Percentiles rank a stretch among this genome's conserved stretches.
These are phyloP conservation scores for Chernovozyma aurita DNA, from an alignment of 1,139 yeast genomes.

Conservation along the genomic window DNA sequence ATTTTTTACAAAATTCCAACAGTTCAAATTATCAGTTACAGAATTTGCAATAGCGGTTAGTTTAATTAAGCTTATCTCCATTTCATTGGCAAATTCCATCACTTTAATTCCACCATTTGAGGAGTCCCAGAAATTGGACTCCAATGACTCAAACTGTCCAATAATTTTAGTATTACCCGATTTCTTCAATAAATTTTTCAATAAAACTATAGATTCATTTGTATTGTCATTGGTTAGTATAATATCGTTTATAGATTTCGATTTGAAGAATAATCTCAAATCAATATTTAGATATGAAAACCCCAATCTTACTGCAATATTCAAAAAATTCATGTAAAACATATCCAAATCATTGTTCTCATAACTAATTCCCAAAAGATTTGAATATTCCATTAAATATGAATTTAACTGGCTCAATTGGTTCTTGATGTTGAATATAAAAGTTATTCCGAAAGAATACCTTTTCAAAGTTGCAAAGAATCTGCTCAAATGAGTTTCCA, in stretches of 20 bases:
- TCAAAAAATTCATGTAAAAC: constrained; percentile 3
- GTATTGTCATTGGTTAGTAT: constrained; percentile 3
- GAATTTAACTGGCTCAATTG: constrained; percentile 1
- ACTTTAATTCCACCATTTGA: constrained; percentile 7
- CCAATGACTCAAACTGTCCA: constrained; percentile 9
- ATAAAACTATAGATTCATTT: constrained; percentile 1
- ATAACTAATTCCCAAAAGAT: not conserved
- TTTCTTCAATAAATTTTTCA: constrained; percentile 6
- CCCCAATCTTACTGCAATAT: constrained; percentile 3
- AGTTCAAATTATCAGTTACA: constrained; percentile 10
- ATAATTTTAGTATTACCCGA: constrained; percentile 10
- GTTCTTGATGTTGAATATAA: constrained; percentile 2
- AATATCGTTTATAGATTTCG: not conserved
- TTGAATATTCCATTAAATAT: constrained; percentile 1
- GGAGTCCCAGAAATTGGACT: constrained; percentile 10
- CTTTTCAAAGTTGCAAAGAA: constrained; percentile 9
- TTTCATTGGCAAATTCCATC: constrained; percentile 8
- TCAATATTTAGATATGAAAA: constrained; percentile 2
- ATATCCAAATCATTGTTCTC: constrained; percentile 1
- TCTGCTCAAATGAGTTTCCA: constrained; percentile 7
- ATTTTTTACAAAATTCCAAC: constrained; percentile 7
- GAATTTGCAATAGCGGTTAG: constrained; percentile 7
- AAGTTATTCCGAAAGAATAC: constrained; percentile 3
- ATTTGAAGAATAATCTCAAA: not conserved
- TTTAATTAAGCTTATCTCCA: constrained; percentile 7